Conservation (phyloP, 441 rosid species). For the Gossypium lobatum region DNA sequence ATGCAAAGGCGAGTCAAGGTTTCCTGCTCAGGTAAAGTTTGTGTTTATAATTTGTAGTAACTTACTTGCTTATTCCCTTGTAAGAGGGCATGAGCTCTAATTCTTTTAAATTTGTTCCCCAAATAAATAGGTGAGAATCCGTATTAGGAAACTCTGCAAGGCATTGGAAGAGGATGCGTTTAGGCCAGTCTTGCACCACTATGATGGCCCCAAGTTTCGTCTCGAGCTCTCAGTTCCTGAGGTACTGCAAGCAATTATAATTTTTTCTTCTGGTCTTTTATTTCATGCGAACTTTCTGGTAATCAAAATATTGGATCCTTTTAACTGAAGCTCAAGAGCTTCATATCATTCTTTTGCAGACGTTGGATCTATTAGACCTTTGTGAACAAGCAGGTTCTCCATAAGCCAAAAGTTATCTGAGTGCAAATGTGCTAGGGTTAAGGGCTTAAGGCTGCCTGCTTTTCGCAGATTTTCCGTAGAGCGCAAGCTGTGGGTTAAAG, state of each 20-base stretch:
- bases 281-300: not conserved
- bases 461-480: constrained; percentile 29
- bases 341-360: constrained; percentile 42
- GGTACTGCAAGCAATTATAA: constrained; percentile 33
- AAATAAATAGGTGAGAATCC: constrained; percentile 62
- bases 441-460: constrained; percentile 26
- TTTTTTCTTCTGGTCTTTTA: not conserved
- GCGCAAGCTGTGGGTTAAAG: constrained; percentile 41
- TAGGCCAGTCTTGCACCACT: constrained; percentile 94
- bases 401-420: constrained; percentile 26
- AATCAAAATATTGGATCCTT: not conserved
- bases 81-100: not conserved
- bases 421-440: constrained; percentile 21
- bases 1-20: constrained; percentile 97
- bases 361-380: constrained; percentile 80
- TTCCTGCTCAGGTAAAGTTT: constrained; percentile 83
- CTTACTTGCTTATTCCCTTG: not conserved
- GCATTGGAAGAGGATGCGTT: constrained; percentile 97
- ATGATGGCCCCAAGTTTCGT: constrained; percentile 94
- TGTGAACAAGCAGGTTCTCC: constrained; percentile 81
- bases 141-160: constrained; percentile 77
- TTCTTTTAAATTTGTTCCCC: not conserved
- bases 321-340: not conserved
- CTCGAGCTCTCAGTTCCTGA: constrained; percentile 96
- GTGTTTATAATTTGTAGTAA: not conserved